Evolutionary conservation across 139 green algal species (phyloP).

Genomic region (Diplosphaera chodatii): DNA sequence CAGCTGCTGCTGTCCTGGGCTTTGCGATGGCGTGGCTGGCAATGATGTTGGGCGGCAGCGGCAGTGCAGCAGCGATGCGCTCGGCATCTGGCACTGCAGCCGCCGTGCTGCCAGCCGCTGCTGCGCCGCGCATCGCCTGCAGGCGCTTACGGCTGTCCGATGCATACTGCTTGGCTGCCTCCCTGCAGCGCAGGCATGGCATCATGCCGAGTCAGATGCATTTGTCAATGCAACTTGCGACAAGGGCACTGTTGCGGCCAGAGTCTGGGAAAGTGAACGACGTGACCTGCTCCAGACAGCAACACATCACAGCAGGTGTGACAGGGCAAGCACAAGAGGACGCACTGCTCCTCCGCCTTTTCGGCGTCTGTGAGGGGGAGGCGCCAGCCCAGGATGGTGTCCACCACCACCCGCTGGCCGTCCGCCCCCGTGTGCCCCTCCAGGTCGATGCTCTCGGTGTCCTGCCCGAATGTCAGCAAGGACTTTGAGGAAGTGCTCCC

Average conservation of each 20-base stretch:
- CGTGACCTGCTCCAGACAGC: no score
- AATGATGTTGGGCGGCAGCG: no score
- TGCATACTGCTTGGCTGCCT: not conserved
- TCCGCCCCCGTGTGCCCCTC: not conserved
- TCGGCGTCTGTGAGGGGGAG: conserved; percentile 34
- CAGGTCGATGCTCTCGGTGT: conserved; percentile 4
- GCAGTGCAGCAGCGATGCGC: not conserved
- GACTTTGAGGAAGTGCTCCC: no score
- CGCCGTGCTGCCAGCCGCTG: not conserved
- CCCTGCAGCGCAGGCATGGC: no score
- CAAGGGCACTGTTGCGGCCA: no score
- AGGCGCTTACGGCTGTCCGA: not conserved
- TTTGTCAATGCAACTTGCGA: no score
- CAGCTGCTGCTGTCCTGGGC: not conserved
- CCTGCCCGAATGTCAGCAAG: no score
- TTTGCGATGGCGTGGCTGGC: not conserved
- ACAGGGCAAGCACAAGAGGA: no score
- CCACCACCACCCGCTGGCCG: conserved; percentile 39
- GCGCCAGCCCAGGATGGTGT: conserved; percentile 70
- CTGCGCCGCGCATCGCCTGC: not conserved
- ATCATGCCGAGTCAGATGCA: no score
- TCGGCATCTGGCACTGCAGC: not conserved
- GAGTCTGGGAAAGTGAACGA: no score
- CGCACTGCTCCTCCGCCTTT: conserved; percentile 13
- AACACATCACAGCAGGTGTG: no score